phyloP scores from a whole-genome alignment of 495 filamentous ascomycete genomes.

The Aspergillus cristatus region DNA sequence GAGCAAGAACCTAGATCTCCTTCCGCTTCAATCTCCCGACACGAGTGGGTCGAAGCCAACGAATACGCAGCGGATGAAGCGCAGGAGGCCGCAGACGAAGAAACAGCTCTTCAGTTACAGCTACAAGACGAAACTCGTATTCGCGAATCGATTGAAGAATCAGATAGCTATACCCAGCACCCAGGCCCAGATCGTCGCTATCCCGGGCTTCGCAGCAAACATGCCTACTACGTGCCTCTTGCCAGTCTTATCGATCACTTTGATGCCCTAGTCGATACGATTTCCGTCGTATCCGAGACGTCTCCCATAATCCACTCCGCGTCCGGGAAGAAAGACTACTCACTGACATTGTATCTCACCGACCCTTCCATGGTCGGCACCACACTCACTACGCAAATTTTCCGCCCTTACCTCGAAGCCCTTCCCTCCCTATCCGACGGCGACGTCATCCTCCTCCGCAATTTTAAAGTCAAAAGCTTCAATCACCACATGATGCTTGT shows the following conservation, averaged over 20 bases:
- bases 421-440: slow-evolving; percentile 62
- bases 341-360: slow-evolving; percentile 57
- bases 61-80: too few relatives aligned
- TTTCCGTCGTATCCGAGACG: slow-evolving; percentile 55
- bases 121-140: too few relatives aligned
- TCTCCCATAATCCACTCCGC: slow-evolving; percentile 51
- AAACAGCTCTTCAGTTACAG: too few relatives aligned
- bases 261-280: slow-evolving; percentile 48
- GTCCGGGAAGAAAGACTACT: slow-evolving; percentile 59
- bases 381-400: slow-evolving; percentile 51
- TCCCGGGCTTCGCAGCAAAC: slow-evolving; percentile 48
- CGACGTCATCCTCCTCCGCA: slow-evolving; percentile 65
- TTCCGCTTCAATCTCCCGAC: too few relatives aligned
- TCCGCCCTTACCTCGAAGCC: slow-evolving; percentile 60
- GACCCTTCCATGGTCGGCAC: slow-evolving; percentile 49
- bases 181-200: slow-evolving; percentile 22
- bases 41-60: too few relatives aligned
- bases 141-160: too few relatives aligned
- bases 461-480: slow-evolving; percentile 55
- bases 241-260: slow-evolving; percentile 50
- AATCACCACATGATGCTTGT: slow-evolving; percentile 37
- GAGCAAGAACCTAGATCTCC: too few relatives aligned
- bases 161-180: slow-evolving; percentile 3
- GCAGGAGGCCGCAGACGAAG: too few relatives aligned
- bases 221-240: slow-evolving; percentile 61